Evolutionary conservation across 225 moss, liverwort and hornwort species (phyloP).

Genomic region (Ulota crispa): DNA sequence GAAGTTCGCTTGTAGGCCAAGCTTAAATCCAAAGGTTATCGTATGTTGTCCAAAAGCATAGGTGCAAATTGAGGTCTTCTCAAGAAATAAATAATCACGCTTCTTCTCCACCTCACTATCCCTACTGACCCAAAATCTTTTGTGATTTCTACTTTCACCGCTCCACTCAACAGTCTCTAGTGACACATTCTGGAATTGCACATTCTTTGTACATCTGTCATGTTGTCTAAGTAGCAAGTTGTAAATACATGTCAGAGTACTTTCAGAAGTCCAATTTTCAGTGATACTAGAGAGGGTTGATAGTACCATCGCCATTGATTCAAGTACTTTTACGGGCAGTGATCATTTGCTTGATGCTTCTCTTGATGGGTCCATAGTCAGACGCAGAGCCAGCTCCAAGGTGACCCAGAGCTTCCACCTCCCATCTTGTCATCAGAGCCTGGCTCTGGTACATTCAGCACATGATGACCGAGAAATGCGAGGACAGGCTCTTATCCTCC

Average conservation of each 20-base stretch:
- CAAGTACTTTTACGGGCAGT: neutral
- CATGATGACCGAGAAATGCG: conserved; percentile 17
- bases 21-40: too few species aligned
- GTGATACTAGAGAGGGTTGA: neutral
- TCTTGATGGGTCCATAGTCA: neutral
- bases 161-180: neutral
- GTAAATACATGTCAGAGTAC: neutral
- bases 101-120: too few species aligned
- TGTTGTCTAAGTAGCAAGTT: neutral
- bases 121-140: too few species aligned
- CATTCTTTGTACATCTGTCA: neutral
- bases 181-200: neutral
- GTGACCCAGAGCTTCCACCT: conserved; percentile 25
- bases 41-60: too few species aligned
- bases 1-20: too few species aligned
- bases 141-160: neutral
- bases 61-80: too few species aligned
- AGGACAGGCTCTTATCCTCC: conserved; percentile 11
- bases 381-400: neutral
- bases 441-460: conserved; percentile 20
- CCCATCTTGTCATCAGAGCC: neutral
- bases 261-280: neutral
- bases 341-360: neutral
- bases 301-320: neutral
- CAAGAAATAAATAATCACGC: too few species aligned